Percentiles rank a stretch among this genome's conserved stretches.
phyloP scores from a whole-genome alignment of 306 rosid species.

The Medicago lupulina region DNA sequence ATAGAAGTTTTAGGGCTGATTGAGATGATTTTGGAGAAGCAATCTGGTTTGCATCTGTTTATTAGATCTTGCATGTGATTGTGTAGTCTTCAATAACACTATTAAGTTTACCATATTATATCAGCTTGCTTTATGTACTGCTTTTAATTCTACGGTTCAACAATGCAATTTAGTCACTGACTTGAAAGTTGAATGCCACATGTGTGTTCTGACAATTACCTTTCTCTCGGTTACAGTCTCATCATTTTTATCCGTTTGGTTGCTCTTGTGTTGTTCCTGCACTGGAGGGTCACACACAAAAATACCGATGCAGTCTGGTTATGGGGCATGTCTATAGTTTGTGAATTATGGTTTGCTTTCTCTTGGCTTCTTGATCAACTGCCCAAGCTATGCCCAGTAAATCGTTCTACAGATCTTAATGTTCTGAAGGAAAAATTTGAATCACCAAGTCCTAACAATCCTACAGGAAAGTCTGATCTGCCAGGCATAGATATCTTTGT shows the following conservation, averaged over 20 bases:
- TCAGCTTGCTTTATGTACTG: background rate
- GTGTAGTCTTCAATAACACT: background rate
- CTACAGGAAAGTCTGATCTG: conserved; percentile 93
- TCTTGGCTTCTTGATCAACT: conserved; percentile 98
- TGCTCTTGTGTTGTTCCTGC: conserved; percentile 71
- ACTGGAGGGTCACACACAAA: conserved; percentile 77
- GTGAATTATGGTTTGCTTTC: conserved; percentile 98
- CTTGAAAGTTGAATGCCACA: background rate
- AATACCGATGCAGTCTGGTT: conserved; percentile 89
- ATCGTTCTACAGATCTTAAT: conserved; percentile 85
- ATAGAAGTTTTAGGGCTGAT: background rate
- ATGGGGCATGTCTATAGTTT: conserved; percentile 96
- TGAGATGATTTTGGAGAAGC: background rate
- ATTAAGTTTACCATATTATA: background rate
- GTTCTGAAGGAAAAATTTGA: conserved; percentile 93
- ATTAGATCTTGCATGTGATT: background rate
- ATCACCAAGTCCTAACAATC: conserved; percentile 67
- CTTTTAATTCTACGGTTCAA: background rate
- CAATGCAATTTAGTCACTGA: background rate
- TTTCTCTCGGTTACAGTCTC: conserved; percentile 62
- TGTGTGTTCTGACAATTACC: conserved; percentile 36
- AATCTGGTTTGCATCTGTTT: background rate
- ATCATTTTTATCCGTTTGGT: conserved; percentile 71
- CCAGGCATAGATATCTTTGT: conserved; percentile 94
- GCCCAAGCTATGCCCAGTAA: conserved; percentile 86